phyloP scores from a whole-genome alignment of 169 alveolate species.

The Babesia divergens region DNA sequence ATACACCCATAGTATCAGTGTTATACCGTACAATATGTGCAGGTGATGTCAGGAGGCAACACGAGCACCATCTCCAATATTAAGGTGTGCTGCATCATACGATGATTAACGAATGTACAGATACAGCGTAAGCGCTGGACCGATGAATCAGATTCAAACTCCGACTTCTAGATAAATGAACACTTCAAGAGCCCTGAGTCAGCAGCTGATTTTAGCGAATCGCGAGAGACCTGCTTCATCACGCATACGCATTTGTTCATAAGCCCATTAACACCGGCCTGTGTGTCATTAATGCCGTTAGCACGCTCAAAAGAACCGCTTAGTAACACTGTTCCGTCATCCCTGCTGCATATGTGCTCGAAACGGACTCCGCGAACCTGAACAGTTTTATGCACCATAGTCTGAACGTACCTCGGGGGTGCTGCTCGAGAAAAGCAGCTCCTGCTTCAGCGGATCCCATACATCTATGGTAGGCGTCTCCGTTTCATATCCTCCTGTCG shows the following conservation, averaged over 20 bases:
- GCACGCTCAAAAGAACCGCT: conserved; percentile 36
- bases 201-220: neutral
- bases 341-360: conserved; percentile 26
- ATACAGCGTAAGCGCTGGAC: conserved; percentile 33
- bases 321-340: conserved; percentile 10
- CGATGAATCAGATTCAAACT: conserved; percentile 30
- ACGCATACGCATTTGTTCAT: conserved; percentile 35
- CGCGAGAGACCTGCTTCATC: conserved; percentile 18
- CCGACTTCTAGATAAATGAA: conserved; percentile 11
- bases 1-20: too few relatives aligned
- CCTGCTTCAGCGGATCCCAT: conserved; percentile 9
- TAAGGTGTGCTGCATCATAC: neutral
- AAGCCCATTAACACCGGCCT: neutral
- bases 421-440: conserved; percentile 19
- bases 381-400: neutral
- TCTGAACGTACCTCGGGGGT: conserved; percentile 34
- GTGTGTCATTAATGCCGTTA: neutral
- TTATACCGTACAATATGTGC: neutral
- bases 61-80: neutral
- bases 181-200: neutral
- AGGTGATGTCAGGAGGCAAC: neutral
- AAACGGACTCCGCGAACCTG: conserved; percentile 21
- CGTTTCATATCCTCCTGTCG: conserved; percentile 28
- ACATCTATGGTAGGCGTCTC: conserved; percentile 17
- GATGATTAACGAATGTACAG: neutral